Evolutionary conservation across 441 rosid genomes (phyloP).

Genomic region (Adansonia madagascariensis): DNA sequence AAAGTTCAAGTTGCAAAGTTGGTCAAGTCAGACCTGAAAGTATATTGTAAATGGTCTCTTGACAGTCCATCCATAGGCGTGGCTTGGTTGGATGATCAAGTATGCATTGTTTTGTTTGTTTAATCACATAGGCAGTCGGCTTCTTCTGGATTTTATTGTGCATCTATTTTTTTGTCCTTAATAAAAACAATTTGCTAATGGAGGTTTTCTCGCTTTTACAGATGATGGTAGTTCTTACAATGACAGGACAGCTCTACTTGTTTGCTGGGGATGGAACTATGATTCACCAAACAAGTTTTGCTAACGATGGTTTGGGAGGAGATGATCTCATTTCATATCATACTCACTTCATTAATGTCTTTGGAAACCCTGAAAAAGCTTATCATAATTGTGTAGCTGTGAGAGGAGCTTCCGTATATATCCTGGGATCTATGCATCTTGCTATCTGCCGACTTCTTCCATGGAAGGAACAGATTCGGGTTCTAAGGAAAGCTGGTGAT

Average conservation of each 20-base stretch:
- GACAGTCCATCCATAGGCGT: constrained; percentile 91
- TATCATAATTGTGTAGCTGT: neutral
- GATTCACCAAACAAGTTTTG: neutral
- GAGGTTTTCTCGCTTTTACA: neutral
- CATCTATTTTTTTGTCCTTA: neutral
- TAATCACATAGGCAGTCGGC: neutral
- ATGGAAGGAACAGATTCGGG: constrained; percentile 26
- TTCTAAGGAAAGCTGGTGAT: constrained; percentile 90
- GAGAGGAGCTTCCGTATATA: neutral
- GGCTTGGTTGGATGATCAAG: constrained; percentile 98
- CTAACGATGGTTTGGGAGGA: neutral
- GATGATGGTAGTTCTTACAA: neutral
- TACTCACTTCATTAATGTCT: constrained; percentile 25
- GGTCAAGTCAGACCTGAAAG: constrained; percentile 85
- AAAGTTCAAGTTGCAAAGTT: constrained; percentile 93
- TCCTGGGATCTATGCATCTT: constrained; percentile 47
- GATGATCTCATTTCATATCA: constrained; percentile 58
- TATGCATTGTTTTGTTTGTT: constrained; percentile 21
- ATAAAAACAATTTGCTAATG: neutral
- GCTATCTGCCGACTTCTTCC: constrained; percentile 48
- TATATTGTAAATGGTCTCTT: constrained; percentile 89
- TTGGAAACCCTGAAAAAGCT: constrained; percentile 52
- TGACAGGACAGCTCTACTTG: neutral
- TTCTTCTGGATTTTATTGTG: neutral
- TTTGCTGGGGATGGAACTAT: neutral